phyloP scores from a whole-genome alignment of 306 rosid species.

The Inga laurina region DNA sequence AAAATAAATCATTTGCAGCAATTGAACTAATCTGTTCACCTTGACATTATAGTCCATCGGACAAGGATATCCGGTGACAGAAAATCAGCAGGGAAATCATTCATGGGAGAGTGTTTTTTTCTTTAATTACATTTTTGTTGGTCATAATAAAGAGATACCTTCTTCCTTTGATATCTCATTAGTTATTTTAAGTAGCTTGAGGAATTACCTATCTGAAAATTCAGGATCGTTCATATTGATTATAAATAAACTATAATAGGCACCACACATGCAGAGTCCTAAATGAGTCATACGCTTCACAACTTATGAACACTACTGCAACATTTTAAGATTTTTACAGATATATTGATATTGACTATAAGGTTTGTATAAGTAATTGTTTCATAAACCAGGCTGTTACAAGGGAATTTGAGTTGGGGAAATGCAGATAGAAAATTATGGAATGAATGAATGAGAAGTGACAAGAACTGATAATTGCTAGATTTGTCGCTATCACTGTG shows the following conservation, averaged over 20 bases:
- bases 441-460: not conserved
- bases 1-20: conserved; percentile 11
- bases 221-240: not conserved
- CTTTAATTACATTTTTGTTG: not conserved
- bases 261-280: no score
- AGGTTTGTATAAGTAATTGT: not conserved
- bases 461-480: not conserved
- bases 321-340: not conserved
- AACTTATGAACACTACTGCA: not conserved
- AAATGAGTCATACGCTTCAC: not conserved
- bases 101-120: not conserved
- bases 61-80: not conserved
- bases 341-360: not conserved
- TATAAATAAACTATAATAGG: not conserved
- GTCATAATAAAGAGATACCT: not conserved
- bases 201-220: not conserved
- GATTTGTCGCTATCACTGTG: not conserved
- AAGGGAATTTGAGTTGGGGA: not conserved
- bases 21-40: conserved; percentile 11
- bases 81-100: not conserved
- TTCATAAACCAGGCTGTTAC: not conserved
- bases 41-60: conserved; percentile 4
- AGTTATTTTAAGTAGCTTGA: not conserved
- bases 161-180: not conserved
- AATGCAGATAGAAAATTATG: not conserved